Conservation (phyloP, 768 basidiomycete genomes). For the Lactarius trivialis region DNA sequence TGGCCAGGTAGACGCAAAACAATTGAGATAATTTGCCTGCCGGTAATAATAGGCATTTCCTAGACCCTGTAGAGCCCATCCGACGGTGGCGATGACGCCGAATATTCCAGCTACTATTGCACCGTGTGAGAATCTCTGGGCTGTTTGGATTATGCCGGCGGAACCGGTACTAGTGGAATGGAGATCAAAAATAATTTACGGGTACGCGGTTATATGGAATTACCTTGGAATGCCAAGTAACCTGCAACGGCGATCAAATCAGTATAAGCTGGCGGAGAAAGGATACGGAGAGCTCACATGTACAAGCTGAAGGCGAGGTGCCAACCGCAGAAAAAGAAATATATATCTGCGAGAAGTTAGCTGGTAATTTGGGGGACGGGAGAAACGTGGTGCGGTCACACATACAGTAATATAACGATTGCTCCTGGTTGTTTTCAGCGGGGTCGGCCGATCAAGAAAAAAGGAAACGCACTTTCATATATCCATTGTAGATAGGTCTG, state of each 20-base stretch:
- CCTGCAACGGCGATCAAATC: constrained; percentile 41
- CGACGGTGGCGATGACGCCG: constrained; percentile 71
- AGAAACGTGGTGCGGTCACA: constrained; percentile 19
- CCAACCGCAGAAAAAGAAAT: constrained; percentile 95
- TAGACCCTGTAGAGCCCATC: constrained; percentile 81
- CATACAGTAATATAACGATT: constrained; percentile 90
- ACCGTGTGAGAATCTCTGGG: constrained; percentile 66
- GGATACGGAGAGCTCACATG: constrained; percentile 49
- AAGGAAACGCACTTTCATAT: constrained; percentile 71
- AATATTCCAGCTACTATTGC: constrained; percentile 78
- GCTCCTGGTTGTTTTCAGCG: constrained; percentile 53
- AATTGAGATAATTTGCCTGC: constrained; percentile 43
- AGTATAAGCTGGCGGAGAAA: constrained; percentile 15
- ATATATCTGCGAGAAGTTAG: constrained; percentile 59
- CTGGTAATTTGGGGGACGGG: constrained; percentile 25
- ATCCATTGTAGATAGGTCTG: constrained; percentile 95
- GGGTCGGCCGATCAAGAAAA: constrained; percentile 2
- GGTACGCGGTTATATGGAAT: constrained; percentile 17
- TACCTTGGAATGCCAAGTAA: constrained; percentile 89
- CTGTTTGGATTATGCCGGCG: constrained; percentile 90
- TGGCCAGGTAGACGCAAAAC: constrained; percentile 11
- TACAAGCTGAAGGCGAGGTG: constrained; percentile 90
- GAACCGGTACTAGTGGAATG: constrained; percentile 69
- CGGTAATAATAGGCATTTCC: constrained; percentile 79
- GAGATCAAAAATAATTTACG: background rate